Evolutionary conservation across 441 rosid species (phyloP).

Genomic region (Adansonia madagascariensis): DNA sequence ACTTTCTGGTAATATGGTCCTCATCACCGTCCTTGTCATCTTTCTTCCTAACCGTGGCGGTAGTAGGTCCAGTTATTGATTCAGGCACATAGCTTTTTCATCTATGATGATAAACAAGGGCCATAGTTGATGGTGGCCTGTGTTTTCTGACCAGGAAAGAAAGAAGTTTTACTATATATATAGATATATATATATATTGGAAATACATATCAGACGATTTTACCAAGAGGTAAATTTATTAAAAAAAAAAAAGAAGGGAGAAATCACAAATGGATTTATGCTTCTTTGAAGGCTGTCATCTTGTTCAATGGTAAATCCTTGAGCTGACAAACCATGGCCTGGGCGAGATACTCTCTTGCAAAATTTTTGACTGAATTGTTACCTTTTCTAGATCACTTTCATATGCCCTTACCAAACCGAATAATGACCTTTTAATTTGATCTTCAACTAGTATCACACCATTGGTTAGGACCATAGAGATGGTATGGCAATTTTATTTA

Average conservation of each 20-base stretch:
- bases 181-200: neutral
- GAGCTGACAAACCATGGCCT: neutral
- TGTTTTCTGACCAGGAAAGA: neutral
- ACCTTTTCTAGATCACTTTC: neutral
- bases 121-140: too few relatives aligned
- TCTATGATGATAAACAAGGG: too few relatives aligned
- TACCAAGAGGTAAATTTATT: neutral
- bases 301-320: neutral
- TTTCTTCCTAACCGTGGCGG: too few relatives aligned
- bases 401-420: neutral
- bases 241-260: neutral
- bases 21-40: too few relatives aligned
- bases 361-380: too few relatives aligned
- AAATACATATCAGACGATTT: neutral
- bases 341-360: neutral
- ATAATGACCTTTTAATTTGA: neutral
- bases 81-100: too few relatives aligned
- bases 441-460: conserved; percentile 15
- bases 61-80: too few relatives aligned
- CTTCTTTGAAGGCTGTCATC: neutral
- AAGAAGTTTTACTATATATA: neutral
- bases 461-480: neutral
- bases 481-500: neutral
- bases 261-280: neutral
- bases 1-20: too few relatives aligned